Percentiles rank a stretch among this genome's conserved stretches.
Evolutionary conservation across 305 asterid genomes (phyloP).

Genomic region (Solanum chacoense): DNA sequence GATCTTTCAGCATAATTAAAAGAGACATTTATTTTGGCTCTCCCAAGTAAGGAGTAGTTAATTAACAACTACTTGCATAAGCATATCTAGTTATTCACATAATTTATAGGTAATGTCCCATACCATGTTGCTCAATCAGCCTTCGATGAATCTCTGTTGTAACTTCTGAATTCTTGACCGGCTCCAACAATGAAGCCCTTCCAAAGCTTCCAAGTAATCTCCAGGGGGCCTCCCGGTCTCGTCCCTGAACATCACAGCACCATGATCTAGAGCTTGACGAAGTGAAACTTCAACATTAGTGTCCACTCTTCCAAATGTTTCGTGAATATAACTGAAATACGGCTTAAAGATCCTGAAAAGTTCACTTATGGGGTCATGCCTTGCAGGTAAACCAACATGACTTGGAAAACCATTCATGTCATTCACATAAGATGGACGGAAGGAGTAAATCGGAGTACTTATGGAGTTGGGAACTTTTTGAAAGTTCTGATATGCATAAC

Average conservation of each 20-base stretch:
- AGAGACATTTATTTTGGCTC: not conserved
- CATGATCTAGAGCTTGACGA: constrained; percentile 17
- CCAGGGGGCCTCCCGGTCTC: constrained; percentile 11
- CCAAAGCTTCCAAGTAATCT: constrained; percentile 25
- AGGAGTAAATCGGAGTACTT: not conserved
- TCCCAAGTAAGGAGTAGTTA: not conserved
- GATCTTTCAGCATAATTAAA: not conserved
- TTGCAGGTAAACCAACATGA: not conserved
- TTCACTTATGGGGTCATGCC: not conserved
- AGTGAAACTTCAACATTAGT: constrained; percentile 13
- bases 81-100: not conserved
- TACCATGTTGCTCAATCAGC: not conserved
- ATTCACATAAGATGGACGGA: not conserved
- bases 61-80: not conserved
- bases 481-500: not conserved
- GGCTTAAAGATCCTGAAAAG: constrained; percentile 20
- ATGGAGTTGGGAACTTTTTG: not conserved
- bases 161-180: constrained; percentile 16
- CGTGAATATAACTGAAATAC: constrained; percentile 24
- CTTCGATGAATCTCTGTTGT: constrained; percentile 10
- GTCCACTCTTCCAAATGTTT: constrained; percentile 26
- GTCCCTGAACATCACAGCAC: constrained; percentile 15
- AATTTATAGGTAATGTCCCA: not conserved
- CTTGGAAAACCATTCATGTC: not conserved
- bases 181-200: constrained; percentile 31